Evolutionary conservation across 495 filamentous ascomycete genomes (phyloP).

Genomic region (Recurvomyces mirabilis): DNA sequence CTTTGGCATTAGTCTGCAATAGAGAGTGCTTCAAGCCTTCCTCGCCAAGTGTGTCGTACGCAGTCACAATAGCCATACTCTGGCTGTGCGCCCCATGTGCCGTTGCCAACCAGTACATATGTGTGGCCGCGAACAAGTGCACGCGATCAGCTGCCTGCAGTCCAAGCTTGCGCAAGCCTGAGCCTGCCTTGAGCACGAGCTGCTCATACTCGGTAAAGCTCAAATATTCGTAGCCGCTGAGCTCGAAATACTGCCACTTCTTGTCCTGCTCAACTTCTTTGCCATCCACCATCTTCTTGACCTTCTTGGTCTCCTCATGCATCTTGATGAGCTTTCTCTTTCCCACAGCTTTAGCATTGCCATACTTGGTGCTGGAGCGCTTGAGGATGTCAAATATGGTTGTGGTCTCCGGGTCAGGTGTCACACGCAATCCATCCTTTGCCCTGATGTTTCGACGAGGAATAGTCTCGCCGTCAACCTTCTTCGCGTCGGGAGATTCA

Average conservation of each 20-base stretch:
- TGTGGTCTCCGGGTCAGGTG: conserved; percentile 57
- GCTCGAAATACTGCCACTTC: conserved; percentile 92
- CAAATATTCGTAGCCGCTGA: conserved; percentile 75
- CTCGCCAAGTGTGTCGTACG: conserved; percentile 94
- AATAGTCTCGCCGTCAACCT: conserved; percentile 78
- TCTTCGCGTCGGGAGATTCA: conserved; percentile 60
- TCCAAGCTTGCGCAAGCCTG: conserved; percentile 64
- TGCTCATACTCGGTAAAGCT: conserved; percentile 83
- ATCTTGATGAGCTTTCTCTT: conserved; percentile 69
- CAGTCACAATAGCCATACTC: conserved; percentile 87
- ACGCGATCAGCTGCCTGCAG: conserved; percentile 60
- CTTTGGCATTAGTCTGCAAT: conserved; percentile 70
- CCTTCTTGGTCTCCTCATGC: conserved; percentile 87
- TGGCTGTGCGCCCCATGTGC: conserved; percentile 55
- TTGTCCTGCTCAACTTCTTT: conserved; percentile 84
- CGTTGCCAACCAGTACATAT: conserved; percentile 31
- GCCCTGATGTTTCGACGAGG: conserved; percentile 67
- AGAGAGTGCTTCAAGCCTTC: conserved; percentile 88
- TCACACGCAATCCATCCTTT: conserved; percentile 56
- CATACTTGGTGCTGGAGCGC: conserved; percentile 65
- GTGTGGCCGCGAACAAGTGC: conserved; percentile 80
- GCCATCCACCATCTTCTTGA: conserved; percentile 93
- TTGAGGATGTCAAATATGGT: conserved; percentile 82
- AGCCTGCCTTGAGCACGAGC: conserved; percentile 58
- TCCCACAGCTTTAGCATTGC: conserved; percentile 79